Percentiles rank a stretch among this genome's conserved stretches.
These are phyloP conservation scores for Pholiota microspora DNA, from an alignment of 768 basidiomycete genomes.

Conservation along the genomic window DNA sequence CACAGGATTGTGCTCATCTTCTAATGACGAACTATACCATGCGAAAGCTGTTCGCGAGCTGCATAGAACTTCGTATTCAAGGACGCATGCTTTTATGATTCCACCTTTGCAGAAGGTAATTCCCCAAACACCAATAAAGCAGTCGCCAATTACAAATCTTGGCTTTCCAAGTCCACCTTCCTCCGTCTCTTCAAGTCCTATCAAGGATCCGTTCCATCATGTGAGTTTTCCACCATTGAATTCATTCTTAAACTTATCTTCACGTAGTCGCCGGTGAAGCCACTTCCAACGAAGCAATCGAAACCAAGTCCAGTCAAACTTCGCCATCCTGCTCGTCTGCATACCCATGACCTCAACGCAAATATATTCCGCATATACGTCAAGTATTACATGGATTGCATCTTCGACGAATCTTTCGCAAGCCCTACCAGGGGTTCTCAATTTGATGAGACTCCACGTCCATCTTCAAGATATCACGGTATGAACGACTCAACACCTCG, in stretches of 20 bases:
- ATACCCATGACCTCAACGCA: conserved; percentile 61
- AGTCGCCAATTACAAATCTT: neutral
- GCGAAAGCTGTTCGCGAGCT: conserved; percentile 49
- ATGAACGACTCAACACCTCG: conserved; percentile 11
- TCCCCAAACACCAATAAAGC: neutral
- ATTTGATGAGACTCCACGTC: conserved; percentile 13
- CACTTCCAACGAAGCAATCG: conserved; percentile 19
- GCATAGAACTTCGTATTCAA: conserved; percentile 51
- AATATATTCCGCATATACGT: conserved; percentile 75
- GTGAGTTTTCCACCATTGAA: neutral
- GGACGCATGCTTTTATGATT: conserved; percentile 49
- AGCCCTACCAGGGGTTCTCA: conserved; percentile 36
- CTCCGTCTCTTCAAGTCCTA: conserved; percentile 21
- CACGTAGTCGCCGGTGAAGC: conserved; percentile 23
- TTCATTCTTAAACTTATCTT: neutral
- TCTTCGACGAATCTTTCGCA: conserved; percentile 20
- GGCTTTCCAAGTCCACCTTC: conserved; percentile 16
- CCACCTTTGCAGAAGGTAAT: conserved; percentile 14
- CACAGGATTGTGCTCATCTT: conserved; percentile 44
- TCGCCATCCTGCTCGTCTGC: conserved; percentile 72
- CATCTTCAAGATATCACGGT: conserved; percentile 9
- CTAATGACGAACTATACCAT: conserved; percentile 61
- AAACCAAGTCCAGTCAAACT: conserved; percentile 43
- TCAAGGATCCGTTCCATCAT: conserved; percentile 3
- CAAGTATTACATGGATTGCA: conserved; percentile 77